phyloP scores from a whole-genome alignment of 2,329 filamentous ascomycete genomes.

The Aureobasidium sp. region DNA sequence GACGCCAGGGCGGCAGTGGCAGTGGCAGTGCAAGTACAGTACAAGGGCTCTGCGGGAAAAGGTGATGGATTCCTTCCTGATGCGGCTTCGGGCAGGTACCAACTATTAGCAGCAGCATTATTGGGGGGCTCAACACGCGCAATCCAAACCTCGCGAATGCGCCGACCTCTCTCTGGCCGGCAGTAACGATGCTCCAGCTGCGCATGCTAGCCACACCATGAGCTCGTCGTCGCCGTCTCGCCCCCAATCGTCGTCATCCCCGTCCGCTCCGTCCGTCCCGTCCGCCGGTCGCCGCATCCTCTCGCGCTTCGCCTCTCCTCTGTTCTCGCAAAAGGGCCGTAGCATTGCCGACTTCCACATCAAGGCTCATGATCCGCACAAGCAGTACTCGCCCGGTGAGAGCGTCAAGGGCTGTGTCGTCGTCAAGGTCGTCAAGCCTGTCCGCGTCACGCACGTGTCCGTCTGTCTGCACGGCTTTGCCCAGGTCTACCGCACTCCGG shows the following conservation, averaged over 20 bases:
- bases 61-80: neutral
- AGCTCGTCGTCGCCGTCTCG: conserved; percentile 9
- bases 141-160: neutral
- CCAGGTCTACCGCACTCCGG: conserved; percentile 67
- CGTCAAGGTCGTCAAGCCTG: conserved; percentile 64
- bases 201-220: neutral
- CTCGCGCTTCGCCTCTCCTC: conserved; percentile 49
- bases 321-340: conserved; percentile 49
- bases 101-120: neutral
- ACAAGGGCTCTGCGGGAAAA: neutral
- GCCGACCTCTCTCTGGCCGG: neutral
- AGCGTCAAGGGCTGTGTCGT: conserved; percentile 66
- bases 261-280: neutral
- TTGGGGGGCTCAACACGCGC: neutral
- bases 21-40: neutral
- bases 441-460: conserved; percentile 72
- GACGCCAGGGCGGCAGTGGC: neutral
- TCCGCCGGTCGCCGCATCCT: conserved; percentile 35
- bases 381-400: conserved; percentile 69
- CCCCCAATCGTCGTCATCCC: neutral
- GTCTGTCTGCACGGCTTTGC: conserved; percentile 73
- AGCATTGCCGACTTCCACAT: conserved; percentile 74
- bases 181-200: neutral
- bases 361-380: conserved; percentile 68
- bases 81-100: neutral